These are phyloP conservation scores for Biscutella laevigata DNA, from an alignment of 441 rosid genomes.

Conservation along the genomic window DNA sequence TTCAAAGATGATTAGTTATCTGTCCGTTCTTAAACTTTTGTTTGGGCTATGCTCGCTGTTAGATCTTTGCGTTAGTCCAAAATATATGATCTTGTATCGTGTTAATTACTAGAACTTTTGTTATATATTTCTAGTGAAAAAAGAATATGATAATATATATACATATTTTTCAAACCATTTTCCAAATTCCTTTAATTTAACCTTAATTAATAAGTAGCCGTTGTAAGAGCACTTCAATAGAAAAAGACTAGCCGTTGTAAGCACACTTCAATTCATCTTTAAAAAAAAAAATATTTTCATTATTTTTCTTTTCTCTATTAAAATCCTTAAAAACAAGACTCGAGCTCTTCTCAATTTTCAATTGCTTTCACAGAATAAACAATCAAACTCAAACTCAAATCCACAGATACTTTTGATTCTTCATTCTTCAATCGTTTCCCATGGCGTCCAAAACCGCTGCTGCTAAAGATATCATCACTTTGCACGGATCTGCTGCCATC, in stretches of 20 bases:
- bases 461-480: constrained; percentile 86
- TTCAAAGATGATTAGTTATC: too few relatives aligned
- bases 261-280: too few relatives aligned
- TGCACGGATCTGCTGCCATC: constrained; percentile 92
- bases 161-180: too few relatives aligned
- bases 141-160: too few relatives aligned
- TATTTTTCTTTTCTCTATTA: background rate
- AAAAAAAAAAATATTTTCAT: too few relatives aligned
- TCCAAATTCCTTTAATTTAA: too few relatives aligned
- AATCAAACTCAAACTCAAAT: background rate
- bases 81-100: too few relatives aligned
- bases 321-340: background rate
- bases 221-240: constrained; percentile 5
- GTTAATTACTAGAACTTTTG: too few relatives aligned
- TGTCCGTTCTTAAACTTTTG: too few relatives aligned
- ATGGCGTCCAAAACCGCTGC: constrained; percentile 78
- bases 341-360: background rate
- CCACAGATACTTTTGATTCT: background rate
- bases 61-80: too few relatives aligned
- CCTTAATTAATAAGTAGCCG: constrained; percentile 6
- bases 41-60: too few relatives aligned
- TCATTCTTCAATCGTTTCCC: background rate
- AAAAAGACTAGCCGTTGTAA: constrained; percentile 19
- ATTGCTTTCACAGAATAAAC: background rate
- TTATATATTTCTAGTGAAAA: too few relatives aligned